Base-by-base conservation (phyloP, 2,329 filamentous ascomycete genomes). In the Epichloe scottii region DNA sequence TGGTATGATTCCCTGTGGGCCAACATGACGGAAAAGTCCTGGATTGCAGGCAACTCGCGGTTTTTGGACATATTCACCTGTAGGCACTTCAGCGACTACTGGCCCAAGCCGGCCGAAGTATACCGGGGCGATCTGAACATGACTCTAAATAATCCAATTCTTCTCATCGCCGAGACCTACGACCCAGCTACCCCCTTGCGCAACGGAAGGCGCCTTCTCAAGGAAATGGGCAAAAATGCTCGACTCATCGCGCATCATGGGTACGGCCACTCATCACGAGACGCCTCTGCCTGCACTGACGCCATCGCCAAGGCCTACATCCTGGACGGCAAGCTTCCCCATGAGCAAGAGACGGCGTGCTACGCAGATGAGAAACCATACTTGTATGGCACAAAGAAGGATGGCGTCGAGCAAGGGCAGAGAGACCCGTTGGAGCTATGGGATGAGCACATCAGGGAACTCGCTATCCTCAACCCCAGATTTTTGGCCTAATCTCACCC, bases 101-200 rank as follows among this genome's bases (percentile, higher is more conserved):
- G 73, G 73, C 69, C 72, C 2, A 39, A 65, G 15, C 68, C 70
- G 0, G 71, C 70, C 0, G 73, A 73, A 50, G 71, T 73, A 5
- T 76, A 69, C 55, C 68, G 72, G 3, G 73, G 72, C 12, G 65
- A 68, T 45, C 59, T 76, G 30, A 71, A 73, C 58, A 57, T 66
- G 46, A 69, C 68, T 0, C 65, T 76, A 8, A 66, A 63, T 23
- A 55, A 71, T 50, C 72, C 74, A 0, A 60, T 76, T 2, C 57
- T 76, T 39, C 62, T 77, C 39, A 69, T 76, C 39, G 71, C 73
- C 1, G 71, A 72, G 62, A 70, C 70, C 5, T 71, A 76, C 51
- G 74, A 76, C 51, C 73, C 73, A 0, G 73, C 73, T 2, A 76
- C 74, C 6, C 73, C 73, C 4, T 57, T 76, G 42, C 66, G 71